Base-by-base conservation (phyloP, 192 early-diverging fungal species). In the Physocladia obscura region DNA sequence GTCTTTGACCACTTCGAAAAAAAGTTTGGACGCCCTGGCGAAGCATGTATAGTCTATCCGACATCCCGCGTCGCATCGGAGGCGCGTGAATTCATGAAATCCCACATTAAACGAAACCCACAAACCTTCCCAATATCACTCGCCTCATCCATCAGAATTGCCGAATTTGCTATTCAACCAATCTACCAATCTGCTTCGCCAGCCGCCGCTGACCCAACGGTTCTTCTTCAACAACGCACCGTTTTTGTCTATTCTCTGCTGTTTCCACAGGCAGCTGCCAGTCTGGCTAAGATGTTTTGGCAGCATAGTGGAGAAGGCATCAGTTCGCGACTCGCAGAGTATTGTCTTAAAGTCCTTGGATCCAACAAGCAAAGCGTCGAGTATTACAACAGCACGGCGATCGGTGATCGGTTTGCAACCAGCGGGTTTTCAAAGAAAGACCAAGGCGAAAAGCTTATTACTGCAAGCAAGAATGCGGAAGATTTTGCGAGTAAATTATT, bases 221-320 rank as follows among this genome's bases (percentile, higher is more conserved):
- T n/a, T 74, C 79, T 57, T 65, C 77, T 17, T 67, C 19, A 27
- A 15, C 34, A 32, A 24, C 39, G 77, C 21, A 79, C 79, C 2
- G 79, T 89, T 48, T 70, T 86, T 36, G 80, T 93, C 2, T 84
- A 85, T 74, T 76, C 79, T 50, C 86, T 94, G 11, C 65, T 96
- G 47, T 94, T 97, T 74, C 91, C 91, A 1, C 76, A n/a, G 37
- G 82, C 85, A 4, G 80, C 84, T 35, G 86, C 85, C 48, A 55
- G 79, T 13, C 69, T 93, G 38, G 96, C 90, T n/a, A 97, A 98
- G 74, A 88, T 87, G 80, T 96, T 89, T 72, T 98, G 96, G 96
- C 95, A 97, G 79, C 96, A 98, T 76, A 75, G 92, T 4, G 96
- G 96, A 29, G 92, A 93, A 47, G 92, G 88, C 48, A 85, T 98